Conservation (phyloP, 2,329 filamentous ascomycete species). For the Byssothecium circinans region DNA sequence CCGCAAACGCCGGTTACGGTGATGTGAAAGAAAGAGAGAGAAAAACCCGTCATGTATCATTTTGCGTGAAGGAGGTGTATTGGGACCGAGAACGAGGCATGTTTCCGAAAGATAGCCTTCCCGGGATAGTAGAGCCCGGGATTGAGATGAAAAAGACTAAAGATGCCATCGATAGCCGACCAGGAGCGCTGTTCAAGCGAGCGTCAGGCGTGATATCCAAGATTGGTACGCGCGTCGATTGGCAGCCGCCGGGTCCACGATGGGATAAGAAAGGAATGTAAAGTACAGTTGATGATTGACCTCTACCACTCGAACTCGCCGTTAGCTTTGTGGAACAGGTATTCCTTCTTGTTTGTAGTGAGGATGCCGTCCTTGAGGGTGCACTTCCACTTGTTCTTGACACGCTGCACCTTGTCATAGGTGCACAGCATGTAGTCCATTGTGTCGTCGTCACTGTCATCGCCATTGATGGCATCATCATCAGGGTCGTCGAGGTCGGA, state of each 20-base stretch:
- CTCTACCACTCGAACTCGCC: constrained; percentile 96
- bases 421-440: constrained; percentile 97
- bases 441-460: constrained; percentile 81
- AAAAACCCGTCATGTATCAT: background rate
- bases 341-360: constrained; percentile 89
- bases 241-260: background rate
- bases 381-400: constrained; percentile 98
- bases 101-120: background rate
- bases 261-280: background rate
- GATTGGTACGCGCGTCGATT: background rate
- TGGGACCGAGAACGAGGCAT: background rate
- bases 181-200: background rate
- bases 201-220: constrained; percentile 3
- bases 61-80: background rate
- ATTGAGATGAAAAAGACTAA: background rate
- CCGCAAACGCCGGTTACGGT: background rate
- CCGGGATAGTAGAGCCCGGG: background rate
- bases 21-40: background rate
- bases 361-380: constrained; percentile 95
- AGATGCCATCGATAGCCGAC: background rate
- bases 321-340: constrained; percentile 95
- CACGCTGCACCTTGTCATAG: constrained; percentile 97
- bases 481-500: constrained; percentile 96
- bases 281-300: constrained; percentile 1
- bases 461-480: constrained; percentile 77